phyloP scores from a whole-genome alignment of 768 basidiomycete genomes.

The Phaeolepiota aurea region DNA sequence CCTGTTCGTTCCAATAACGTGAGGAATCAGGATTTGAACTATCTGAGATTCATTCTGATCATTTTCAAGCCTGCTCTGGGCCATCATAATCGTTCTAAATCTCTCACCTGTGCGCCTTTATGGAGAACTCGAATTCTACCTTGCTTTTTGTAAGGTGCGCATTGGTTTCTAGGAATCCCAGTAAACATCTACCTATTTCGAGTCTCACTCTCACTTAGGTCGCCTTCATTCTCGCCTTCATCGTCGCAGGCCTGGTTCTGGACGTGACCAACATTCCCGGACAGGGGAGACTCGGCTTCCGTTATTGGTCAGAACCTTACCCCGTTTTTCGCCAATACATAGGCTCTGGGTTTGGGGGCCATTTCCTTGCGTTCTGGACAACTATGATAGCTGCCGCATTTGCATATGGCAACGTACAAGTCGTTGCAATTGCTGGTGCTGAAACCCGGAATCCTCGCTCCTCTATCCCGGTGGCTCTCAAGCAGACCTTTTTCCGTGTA shows the following conservation, averaged over 20 bases:
- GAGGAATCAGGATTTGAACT: too few species aligned
- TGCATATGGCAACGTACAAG: slow-evolving; percentile 59
- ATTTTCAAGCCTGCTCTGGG: slow-evolving; percentile 22
- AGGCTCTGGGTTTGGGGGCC: slow-evolving; percentile 27
- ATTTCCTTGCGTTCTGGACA: slow-evolving; percentile 41
- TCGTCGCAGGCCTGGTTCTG: slow-evolving; percentile 30
- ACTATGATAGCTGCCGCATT: slow-evolving; percentile 39
- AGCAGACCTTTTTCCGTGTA: slow-evolving; percentile 37
- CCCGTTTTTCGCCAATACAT: slow-evolving; percentile 18
- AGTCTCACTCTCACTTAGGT: too few species aligned
- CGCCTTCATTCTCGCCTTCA: slow-evolving; percentile 27
- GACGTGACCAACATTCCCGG: slow-evolving; percentile 43
- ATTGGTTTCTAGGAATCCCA: not conserved
- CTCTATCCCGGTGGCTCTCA: slow-evolving; percentile 58
- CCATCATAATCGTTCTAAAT: slow-evolving; percentile 25
- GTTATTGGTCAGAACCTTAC: slow-evolving; percentile 33
- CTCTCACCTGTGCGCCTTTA: slow-evolving; percentile 35
- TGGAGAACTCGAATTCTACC: slow-evolving; percentile 50
- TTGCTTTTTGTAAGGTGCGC: slow-evolving; percentile 24
- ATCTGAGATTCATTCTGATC: too few species aligned
- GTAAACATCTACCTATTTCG: slow-evolving; percentile 1
- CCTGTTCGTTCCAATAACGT: too few species aligned
- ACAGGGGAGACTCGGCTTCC: slow-evolving; percentile 33
- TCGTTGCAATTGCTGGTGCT: slow-evolving; percentile 29
- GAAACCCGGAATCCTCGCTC: slow-evolving; percentile 60